Percentiles rank a stretch among this genome's conserved stretches.
Conservation (phyloP, 148 eudicot species). For the Beta vulgaris region DNA sequence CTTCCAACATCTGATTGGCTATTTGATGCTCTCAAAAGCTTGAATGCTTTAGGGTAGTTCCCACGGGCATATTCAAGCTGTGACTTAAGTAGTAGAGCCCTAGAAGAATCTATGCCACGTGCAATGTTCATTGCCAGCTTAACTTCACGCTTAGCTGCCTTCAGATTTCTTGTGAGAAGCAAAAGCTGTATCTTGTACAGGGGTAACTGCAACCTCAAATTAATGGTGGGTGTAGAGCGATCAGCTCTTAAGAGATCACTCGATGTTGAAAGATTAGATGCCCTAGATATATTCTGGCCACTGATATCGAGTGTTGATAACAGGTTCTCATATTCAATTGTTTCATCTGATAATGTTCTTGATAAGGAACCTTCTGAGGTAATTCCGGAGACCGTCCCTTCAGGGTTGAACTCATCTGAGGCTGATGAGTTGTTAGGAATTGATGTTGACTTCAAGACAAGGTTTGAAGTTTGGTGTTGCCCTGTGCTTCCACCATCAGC, state of each 20-base stretch:
- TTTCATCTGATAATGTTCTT: conserved; percentile 85
- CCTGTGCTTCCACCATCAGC: conserved; percentile 57
- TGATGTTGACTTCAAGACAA: conserved; percentile 55
- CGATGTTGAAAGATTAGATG: conserved; percentile 44
- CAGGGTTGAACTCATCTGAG: conserved; percentile 53
- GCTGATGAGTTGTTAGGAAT: conserved; percentile 48
- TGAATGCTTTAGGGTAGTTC: conserved; percentile 76
- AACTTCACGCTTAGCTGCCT: conserved; percentile 94
- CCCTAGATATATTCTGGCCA: conserved; percentile 57
- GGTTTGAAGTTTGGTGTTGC: conserved; percentile 47
- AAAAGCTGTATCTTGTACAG: conserved; percentile 74
- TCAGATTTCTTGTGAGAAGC: conserved; percentile 69
- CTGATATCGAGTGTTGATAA: conserved; percentile 67
- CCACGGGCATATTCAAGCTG: conserved; percentile 92
- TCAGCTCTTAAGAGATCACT: conserved; percentile 47
- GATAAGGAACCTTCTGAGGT: conserved; percentile 58
- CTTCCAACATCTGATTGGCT: conserved; percentile 58
- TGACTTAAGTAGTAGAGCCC: conserved; percentile 81
- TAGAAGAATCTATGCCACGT: conserved; percentile 73
- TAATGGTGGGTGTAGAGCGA: conserved; percentile 50
- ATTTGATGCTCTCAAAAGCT: conserved; percentile 80
- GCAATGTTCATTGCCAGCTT: conserved; percentile 79
- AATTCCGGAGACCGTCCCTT: conserved; percentile 37
- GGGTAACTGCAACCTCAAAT: conserved; percentile 77
- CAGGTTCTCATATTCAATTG: conserved; percentile 68